Evolutionary conservation across 2,329 filamentous ascomycete species (phyloP).

Genomic region (Monascus ruber): DNA sequence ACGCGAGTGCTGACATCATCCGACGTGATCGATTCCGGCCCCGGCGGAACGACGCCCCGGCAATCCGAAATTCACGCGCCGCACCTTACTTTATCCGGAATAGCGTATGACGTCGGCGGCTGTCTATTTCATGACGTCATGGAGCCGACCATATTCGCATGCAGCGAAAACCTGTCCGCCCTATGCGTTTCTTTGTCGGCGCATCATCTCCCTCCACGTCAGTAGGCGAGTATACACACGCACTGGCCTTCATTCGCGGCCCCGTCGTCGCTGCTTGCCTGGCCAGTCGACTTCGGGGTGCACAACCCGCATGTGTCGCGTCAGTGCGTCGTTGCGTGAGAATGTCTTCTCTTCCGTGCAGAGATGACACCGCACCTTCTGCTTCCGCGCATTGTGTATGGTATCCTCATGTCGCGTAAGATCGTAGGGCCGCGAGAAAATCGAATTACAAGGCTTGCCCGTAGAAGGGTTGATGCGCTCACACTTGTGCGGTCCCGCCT

Average conservation of each 20-base stretch:
- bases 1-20: background rate
- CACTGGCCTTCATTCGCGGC: slow-evolving; percentile 19
- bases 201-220: background rate
- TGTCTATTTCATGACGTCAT: slow-evolving; percentile 5
- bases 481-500: slow-evolving; percentile 87
- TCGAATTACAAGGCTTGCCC: slow-evolving; percentile 83
- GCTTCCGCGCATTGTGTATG: slow-evolving; percentile 88
- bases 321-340: slow-evolving; percentile 86
- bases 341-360: slow-evolving; percentile 97
- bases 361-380: slow-evolving; percentile 84
- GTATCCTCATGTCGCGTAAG: slow-evolving; percentile 94
- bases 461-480: slow-evolving; percentile 90
- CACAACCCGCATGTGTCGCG: slow-evolving; percentile 85
- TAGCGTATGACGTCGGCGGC: slow-evolving; percentile 13
- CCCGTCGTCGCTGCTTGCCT: slow-evolving; percentile 45
- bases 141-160: background rate
- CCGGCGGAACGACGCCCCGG: background rate
- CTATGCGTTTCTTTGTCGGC: background rate
- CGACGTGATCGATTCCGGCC: background rate
- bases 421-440: slow-evolving; percentile 94
- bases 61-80: background rate
- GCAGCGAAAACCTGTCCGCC: background rate
- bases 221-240: background rate
- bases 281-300: slow-evolving; percentile 79
- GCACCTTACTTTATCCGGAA: slow-evolving; percentile 5